Evolutionary conservation across 2,329 filamentous ascomycete genomes (phyloP), one percentile per base, ranked within the genome.

Genomic region (Nannizzia gypsea): DNA sequence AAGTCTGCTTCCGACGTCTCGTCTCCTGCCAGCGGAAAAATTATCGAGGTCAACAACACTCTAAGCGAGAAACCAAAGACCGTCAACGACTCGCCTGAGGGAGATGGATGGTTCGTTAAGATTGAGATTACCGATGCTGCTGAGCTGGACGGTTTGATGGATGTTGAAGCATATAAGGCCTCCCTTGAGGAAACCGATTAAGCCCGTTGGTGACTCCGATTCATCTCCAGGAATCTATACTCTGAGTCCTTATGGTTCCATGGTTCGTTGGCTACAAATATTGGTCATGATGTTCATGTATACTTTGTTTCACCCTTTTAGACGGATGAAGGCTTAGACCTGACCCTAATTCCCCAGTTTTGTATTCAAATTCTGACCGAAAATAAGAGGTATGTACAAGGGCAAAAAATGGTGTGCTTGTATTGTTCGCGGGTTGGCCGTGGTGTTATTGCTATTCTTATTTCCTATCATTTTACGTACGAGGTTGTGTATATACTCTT

Each of bases 1-100:
- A 99, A 99, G 81, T 93, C 88, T 64, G 93, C 93, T n/a, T 92
- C 89, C 64, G 93, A 99, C 73, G 96, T 99, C 79, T 87, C 96
- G 77, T 86, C 90, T 13, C 93, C 93, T 17, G 82, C 96, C 66
- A 77, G 81, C 58, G 92, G 92, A 71, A 87, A 78, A 66, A 83
- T 99, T 63, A 80, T 83, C 40, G 83, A 87, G 69, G 80, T 85
- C 68, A 99, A 99, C 78, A 70, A 71, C 9, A 71, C 79, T 62
- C 81, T 99, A 63, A 88, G 95, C 74, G 87, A 93, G 74, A 91
- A 88, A 78, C 92, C 93, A 22, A 83, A 83, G 62, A 86, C 82
- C 60, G 90, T 99, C 78, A 99, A 97, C 80, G 81, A 89, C 77
- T 86, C 89, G 57, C 88, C 93, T 50, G 93, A 99, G 81, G 85